Percentiles rank a stretch among this genome's conserved stretches.
Evolutionary conservation across 1,284 basidiomycete genomes (phyloP).

Genomic region (Trichosporon sp.): DNA sequence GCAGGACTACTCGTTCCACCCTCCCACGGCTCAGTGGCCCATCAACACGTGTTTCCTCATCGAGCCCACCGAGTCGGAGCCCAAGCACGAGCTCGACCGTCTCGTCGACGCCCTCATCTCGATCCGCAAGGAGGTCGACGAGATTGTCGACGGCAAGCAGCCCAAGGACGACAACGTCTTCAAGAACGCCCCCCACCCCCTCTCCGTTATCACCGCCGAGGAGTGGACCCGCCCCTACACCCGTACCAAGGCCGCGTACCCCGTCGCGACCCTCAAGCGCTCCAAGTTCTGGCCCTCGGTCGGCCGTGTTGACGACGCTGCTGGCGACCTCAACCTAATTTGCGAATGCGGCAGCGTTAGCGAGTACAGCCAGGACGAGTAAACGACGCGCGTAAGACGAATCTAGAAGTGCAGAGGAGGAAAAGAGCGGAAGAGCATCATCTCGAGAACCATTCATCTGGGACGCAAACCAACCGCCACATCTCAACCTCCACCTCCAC

Average conservation of each 20-base stretch:
- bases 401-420: not conserved
- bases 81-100: conserved; percentile 83
- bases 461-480: not conserved
- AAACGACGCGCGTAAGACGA: not conserved
- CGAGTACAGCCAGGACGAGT: conserved; percentile 59
- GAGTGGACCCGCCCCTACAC: conserved; percentile 89
- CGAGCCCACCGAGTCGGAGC: conserved; percentile 92
- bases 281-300: conserved; percentile 95
- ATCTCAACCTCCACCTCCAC: not conserved
- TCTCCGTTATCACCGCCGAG: conserved; percentile 71
- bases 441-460: conserved; percentile 15
- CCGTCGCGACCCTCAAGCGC: conserved; percentile 72
- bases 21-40: conserved; percentile 68
- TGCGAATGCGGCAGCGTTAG: conserved; percentile 90
- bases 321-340: conserved; percentile 57
- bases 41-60: conserved; percentile 80
- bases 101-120: conserved; percentile 97
- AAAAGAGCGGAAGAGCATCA: not conserved
- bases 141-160: conserved; percentile 80
- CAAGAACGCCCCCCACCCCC: conserved; percentile 91
- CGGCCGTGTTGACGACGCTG: conserved; percentile 78
- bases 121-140: conserved; percentile 88
- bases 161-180: conserved; percentile 80
- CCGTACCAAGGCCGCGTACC: conserved; percentile 80
- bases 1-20: conserved; percentile 58